A percentile compares a stretch with the other conserved stretches of the same genome.
These are phyloP conservation scores for Chalciporus pseudorubinellus DNA, from an alignment of 768 basidiomycete genomes.

Conservation along the genomic window DNA sequence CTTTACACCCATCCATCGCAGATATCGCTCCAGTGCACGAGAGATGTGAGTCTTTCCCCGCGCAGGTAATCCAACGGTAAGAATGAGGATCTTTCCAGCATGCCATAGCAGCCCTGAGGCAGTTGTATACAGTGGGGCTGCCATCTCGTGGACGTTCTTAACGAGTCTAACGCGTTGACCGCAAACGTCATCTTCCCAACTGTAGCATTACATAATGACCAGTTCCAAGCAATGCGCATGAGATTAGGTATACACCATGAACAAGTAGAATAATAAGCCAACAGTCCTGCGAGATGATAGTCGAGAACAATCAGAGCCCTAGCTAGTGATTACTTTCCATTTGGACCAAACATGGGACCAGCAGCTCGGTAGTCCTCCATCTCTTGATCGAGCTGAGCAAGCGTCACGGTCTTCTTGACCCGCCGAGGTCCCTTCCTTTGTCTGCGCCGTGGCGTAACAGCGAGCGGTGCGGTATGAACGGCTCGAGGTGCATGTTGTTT, in stretches of 20 bases:
- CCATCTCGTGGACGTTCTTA: slow-evolving; percentile 43
- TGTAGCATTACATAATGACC: slow-evolving; percentile 20
- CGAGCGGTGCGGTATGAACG: slow-evolving; percentile 21
- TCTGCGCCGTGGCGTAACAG: slow-evolving; percentile 39
- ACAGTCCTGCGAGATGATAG: neutral
- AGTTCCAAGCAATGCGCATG: neutral
- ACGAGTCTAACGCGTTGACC: neutral
- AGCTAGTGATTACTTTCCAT: slow-evolving; percentile 13
- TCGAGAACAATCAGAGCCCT: neutral
- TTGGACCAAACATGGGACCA: slow-evolving; percentile 13
- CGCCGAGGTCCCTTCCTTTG: slow-evolving; percentile 74
- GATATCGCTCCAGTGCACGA: slow-evolving; percentile 91
- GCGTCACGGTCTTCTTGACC: slow-evolving; percentile 53
- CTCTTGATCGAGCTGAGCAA: slow-evolving; percentile 68
- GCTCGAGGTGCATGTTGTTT: slow-evolving; percentile 14
- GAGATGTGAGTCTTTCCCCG: slow-evolving; percentile 97
- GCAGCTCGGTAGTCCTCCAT: slow-evolving; percentile 76
- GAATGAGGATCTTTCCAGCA: slow-evolving; percentile 92
- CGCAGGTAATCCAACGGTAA: slow-evolving; percentile 91
- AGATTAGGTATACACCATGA: neutral
- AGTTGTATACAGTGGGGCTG: slow-evolving; percentile 94
- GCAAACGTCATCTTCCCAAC: neutral
- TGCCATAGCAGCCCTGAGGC: slow-evolving; percentile 84
- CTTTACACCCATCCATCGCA: slow-evolving; percentile 97
- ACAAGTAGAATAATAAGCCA: neutral